phyloP scores from a whole-genome alignment of 208 protist genomes.

The Crithidia acanthocephali region DNA sequence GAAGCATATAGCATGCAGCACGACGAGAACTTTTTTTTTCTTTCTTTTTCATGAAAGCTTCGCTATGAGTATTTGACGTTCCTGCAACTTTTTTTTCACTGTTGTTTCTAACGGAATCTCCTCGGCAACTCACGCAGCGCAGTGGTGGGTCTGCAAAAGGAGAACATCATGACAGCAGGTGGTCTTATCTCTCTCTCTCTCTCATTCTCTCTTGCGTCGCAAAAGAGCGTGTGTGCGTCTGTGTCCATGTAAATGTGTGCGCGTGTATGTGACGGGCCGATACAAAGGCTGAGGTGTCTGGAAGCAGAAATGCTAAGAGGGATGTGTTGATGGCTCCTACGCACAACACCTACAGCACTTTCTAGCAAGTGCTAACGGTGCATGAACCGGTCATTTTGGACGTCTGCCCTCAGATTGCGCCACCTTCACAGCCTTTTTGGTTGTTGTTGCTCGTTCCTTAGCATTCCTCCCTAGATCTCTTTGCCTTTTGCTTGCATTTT shows the following conservation, averaged over 20 bases:
- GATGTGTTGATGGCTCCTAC: not conserved
- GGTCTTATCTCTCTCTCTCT: not conserved
- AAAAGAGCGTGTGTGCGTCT: not conserved
- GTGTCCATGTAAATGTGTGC: not conserved
- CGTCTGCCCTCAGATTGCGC: not conserved
- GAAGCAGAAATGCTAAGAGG: not conserved
- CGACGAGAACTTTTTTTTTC: slow-evolving; percentile 15
- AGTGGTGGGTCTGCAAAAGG: no score
- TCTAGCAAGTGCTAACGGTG: not conserved
- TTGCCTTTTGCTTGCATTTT: not conserved
- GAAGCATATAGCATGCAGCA: not conserved
- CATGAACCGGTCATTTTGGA: not conserved
- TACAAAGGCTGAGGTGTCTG: not conserved
- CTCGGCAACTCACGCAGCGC: no score
- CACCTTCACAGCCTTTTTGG: not conserved
- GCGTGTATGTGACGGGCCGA: not conserved
- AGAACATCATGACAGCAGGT: no score
- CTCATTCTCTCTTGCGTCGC: not conserved
- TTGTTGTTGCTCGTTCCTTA: not conserved
- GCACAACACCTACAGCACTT: not conserved
- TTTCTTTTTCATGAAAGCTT: slow-evolving; percentile 2
- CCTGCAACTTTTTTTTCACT: no score
- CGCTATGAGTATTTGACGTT: no score
- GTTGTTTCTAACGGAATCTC: no score
- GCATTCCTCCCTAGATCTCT: not conserved